phyloP scores from a whole-genome alignment of 2,329 filamentous ascomycete genomes.

The Aspergillus spinulosporus region DNA sequence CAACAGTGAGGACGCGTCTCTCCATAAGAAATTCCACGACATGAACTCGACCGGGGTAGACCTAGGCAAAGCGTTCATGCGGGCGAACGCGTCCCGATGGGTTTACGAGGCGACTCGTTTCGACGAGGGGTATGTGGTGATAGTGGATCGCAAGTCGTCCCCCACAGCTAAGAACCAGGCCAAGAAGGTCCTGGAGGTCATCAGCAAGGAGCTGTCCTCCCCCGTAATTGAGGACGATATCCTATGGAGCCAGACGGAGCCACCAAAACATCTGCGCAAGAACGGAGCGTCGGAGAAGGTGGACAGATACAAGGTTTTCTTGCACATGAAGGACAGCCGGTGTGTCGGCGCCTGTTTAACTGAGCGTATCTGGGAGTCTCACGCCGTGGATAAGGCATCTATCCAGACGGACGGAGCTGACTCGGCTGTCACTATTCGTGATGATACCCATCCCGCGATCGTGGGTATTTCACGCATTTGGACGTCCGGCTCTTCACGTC shows the following conservation, averaged over 20 bases:
- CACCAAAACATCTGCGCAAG: constrained; percentile 40
- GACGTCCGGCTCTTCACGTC: constrained; percentile 59
- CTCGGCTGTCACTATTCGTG: constrained; percentile 49
- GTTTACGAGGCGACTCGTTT: constrained; percentile 53
- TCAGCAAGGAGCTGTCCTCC: constrained; percentile 63
- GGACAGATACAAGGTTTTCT: constrained; percentile 60
- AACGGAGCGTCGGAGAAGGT: constrained; percentile 38
- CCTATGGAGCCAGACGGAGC: constrained; percentile 55
- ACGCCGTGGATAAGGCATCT: constrained; percentile 46
- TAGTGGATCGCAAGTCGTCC: constrained; percentile 58
- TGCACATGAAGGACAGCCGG: constrained; percentile 62
- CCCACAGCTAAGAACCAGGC: constrained; percentile 53
- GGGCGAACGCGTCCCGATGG: constrained; percentile 53
- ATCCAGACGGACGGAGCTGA: constrained; percentile 27
- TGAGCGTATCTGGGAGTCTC: constrained; percentile 61
- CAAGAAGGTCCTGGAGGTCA: constrained; percentile 61
- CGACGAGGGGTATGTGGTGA: constrained; percentile 55
- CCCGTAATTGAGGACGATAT: constrained; percentile 59
- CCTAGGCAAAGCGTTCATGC: constrained; percentile 59
- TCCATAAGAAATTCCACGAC: constrained; percentile 66
- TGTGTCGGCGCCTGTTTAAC: constrained; percentile 64
- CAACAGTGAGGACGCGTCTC: constrained; percentile 58
- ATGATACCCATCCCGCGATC: constrained; percentile 49
- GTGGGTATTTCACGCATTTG: constrained; percentile 66
- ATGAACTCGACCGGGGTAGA: constrained; percentile 63